Percentiles rank a stretch among this genome's conserved stretches.
Evolutionary conservation across 805 yeast species (phyloP).

Genomic region (Komagataella pastoris): DNA sequence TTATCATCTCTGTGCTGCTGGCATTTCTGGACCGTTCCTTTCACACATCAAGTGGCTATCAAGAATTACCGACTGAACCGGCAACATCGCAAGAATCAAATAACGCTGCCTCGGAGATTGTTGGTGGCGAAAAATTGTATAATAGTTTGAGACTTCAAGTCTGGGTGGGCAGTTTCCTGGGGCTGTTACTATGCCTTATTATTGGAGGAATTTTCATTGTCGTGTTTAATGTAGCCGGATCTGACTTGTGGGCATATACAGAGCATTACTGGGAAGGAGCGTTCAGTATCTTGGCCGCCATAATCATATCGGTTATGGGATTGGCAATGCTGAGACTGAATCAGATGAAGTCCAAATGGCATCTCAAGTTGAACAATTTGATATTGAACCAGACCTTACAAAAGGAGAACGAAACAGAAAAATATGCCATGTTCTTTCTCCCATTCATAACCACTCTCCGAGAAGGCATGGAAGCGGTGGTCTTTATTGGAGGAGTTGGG

Average conservation of each 20-base stretch:
- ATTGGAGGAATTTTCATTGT: constrained; percentile 25
- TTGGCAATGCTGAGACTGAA: constrained; percentile 27
- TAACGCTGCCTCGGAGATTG: not conserved
- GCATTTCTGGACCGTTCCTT: constrained; percentile 26
- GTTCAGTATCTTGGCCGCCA: constrained; percentile 28
- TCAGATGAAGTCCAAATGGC: constrained; percentile 32
- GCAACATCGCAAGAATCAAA: not conserved
- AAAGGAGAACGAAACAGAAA: constrained; percentile 11
- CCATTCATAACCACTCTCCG: constrained; percentile 87
- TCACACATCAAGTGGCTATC: not conserved
- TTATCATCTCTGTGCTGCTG: constrained; percentile 31
- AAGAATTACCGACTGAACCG: not conserved
- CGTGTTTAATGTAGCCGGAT: constrained; percentile 26
- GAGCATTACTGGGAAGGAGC: constrained; percentile 36
- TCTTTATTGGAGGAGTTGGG: constrained; percentile 94
- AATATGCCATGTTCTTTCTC: constrained; percentile 78
- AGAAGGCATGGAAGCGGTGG: constrained; percentile 96
- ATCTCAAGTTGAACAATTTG: constrained; percentile 18
- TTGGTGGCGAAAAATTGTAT: not conserved
- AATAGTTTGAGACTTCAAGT: constrained; percentile 20
- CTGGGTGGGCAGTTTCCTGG: constrained; percentile 29
- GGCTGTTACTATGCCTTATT: constrained; percentile 23
- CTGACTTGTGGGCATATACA: constrained; percentile 28
- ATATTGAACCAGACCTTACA: constrained; percentile 1
- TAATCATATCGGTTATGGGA: constrained; percentile 33